Conservation (phyloP, 2,329 filamentous ascomycete species). For the Trichoderma sp. region DNA sequence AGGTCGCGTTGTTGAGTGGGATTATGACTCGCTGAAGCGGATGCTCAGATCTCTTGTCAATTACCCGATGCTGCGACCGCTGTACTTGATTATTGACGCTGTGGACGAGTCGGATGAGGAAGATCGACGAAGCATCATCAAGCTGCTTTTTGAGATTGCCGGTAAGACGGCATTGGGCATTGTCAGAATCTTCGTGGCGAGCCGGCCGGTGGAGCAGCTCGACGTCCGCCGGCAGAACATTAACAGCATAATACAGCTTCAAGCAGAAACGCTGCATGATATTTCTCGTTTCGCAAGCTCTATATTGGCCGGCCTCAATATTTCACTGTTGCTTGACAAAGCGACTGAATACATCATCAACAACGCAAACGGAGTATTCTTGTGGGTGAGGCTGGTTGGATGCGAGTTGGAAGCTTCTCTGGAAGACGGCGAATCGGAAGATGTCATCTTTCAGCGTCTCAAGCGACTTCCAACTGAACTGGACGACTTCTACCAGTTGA, state of each 20-base stretch:
- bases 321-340: not conserved
- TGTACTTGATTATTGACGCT: conserved; percentile 3
- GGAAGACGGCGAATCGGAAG: not conserved
- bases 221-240: not conserved
- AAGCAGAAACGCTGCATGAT: not conserved
- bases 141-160: not conserved
- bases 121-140: not conserved
- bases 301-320: not conserved
- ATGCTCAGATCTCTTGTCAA: not conserved
- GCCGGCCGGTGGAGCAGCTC: conserved; percentile 4
- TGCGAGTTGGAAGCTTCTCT: not conserved
- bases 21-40: not conserved
- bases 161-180: not conserved
- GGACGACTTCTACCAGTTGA: not conserved
- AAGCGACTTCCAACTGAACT: not conserved
- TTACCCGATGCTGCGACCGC: not conserved
- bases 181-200: not conserved
- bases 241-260: not conserved
- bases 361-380: not conserved
- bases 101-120: not conserved
- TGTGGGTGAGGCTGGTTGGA: not conserved
- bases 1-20: not conserved
- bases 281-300: not conserved
- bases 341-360: not conserved
- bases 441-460: not conserved